phyloP scores from a whole-genome alignment of 2,329 filamentous ascomycete species.

The Colletotrichum phormii region DNA sequence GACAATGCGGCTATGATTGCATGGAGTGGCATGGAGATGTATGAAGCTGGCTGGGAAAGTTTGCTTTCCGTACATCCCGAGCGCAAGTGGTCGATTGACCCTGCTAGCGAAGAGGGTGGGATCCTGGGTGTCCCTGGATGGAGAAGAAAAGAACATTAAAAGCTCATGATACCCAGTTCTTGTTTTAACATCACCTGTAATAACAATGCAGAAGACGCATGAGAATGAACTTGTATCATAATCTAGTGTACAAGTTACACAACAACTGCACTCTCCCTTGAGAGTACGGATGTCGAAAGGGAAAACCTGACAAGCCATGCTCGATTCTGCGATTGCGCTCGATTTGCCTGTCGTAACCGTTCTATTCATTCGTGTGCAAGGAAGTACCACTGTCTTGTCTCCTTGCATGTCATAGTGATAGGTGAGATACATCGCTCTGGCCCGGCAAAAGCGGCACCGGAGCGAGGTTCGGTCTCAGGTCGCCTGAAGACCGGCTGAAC shows the following conservation, averaged over 20 bases:
- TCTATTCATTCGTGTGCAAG: slow-evolving; percentile 7
- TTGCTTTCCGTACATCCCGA: slow-evolving; percentile 70
- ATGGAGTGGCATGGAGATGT: slow-evolving; percentile 96
- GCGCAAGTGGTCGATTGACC: slow-evolving; percentile 81
- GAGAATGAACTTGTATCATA: slow-evolving; percentile 37
- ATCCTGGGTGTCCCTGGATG: slow-evolving; percentile 71
- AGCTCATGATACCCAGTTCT: slow-evolving; percentile 21
- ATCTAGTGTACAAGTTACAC: slow-evolving; percentile 40
- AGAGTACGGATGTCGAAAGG: slow-evolving; percentile 6
- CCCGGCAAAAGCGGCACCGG: background rate
- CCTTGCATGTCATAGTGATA: background rate
- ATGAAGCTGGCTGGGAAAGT: slow-evolving; percentile 77
- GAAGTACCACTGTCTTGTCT: slow-evolving; percentile 13
- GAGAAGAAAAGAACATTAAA: slow-evolving; percentile 44
- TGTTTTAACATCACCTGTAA: slow-evolving; percentile 1
- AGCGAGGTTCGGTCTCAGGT: background rate
- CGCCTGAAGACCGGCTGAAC: background rate
- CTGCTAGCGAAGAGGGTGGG: slow-evolving; percentile 69
- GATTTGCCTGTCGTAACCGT: slow-evolving; percentile 13
- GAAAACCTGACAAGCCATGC: slow-evolving; percentile 2
- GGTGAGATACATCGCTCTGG: background rate
- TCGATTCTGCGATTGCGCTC: slow-evolving; percentile 9
- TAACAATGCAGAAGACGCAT: background rate
- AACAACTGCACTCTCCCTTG: slow-evolving; percentile 6
- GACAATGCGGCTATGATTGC: slow-evolving; percentile 99